Base-by-base conservation (phyloP, 2,329 filamentous ascomycete genomes). In the Ophiostoma sp. region DNA sequence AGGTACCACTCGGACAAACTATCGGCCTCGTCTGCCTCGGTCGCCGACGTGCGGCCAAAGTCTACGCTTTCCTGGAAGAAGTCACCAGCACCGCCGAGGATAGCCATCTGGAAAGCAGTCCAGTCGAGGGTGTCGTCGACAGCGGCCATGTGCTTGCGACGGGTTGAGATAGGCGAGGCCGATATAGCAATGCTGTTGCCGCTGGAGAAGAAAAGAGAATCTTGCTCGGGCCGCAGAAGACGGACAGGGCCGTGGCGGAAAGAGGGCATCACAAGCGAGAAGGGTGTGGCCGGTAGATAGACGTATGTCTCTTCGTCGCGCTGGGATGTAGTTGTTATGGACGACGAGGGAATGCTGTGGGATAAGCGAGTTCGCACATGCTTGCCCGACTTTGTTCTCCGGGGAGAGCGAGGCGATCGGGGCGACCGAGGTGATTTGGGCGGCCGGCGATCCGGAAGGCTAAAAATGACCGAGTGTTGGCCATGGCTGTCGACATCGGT, bases 21-120 rank as follows among this genome's bases (percentile, higher is more conserved):
- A 49, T 81, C 80, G 4, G 76, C 74, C 68, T 85, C 82, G 67
- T 84, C 82, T 5, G 79, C 79, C 58, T 82, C 78, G 9, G 69
- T 74, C 2, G 72, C 73, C 2, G 73, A 72, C 7, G 71, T 76
- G 5, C 75, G 77, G 12, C 79, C 76, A 63, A 77, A 79, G 72
- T 81, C 79, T 64, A 78, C 76, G 18, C 77, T 76, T 66, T 83
- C 83, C 18, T 77, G 76, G 66, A 80, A 78, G 62, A 84, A 78
- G 71, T 85, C 84, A 42, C 82, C 83, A 2, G 83, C 82, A 5
- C 83, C 84, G 58, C 85, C 85, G 0, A 84, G 77, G 65, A 88
- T 87, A 16, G 86, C 85, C 81, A 87, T 87, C 75, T 89, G 86
- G 74, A 87, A 88, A 3, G 85, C 85, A 5, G 83, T 86, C 85